A percentile compares a stretch with the other conserved stretches of the same genome.
phyloP scores from a whole-genome alignment of 176 grass and related monocot species.

The Chrysopogon serrulatus region DNA sequence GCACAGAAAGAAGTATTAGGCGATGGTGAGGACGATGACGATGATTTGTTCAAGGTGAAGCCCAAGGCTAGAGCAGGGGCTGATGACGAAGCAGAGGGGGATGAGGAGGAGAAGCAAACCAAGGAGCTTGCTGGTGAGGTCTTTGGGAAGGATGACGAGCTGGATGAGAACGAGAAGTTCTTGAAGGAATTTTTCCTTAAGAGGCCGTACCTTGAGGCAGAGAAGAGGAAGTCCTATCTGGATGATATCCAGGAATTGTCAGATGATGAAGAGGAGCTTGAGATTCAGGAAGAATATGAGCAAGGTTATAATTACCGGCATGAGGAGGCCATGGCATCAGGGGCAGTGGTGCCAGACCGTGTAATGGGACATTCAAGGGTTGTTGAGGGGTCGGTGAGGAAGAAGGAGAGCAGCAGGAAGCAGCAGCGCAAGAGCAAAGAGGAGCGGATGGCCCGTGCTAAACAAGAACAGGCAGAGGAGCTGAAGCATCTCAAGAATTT shows the following conservation, averaged over 20 bases:
- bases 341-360: conserved; percentile 41
- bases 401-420: conserved; percentile 88
- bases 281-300: conserved; percentile 67
- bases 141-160: conserved; percentile 67
- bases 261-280: conserved; percentile 62
- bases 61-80: not conserved
- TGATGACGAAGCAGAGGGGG: conserved; percentile 35
- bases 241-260: conserved; percentile 50
- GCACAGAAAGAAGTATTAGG: conserved; percentile 60
- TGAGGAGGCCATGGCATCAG: conserved; percentile 57
- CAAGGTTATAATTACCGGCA: conserved; percentile 56
- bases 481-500: conserved; percentile 92
- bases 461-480: conserved; percentile 70
- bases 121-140: conserved; percentile 50
- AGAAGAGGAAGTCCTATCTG: conserved; percentile 13
- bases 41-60: conserved; percentile 61
- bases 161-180: conserved; percentile 72
- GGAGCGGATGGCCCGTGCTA: conserved; percentile 60
- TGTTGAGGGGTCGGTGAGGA: conserved; percentile 90
- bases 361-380: conserved; percentile 78
- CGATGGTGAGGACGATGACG: conserved; percentile 24
- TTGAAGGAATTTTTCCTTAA: conserved; percentile 78
- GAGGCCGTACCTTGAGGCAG: conserved; percentile 47
- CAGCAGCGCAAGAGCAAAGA: conserved; percentile 87
- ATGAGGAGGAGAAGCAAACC: conserved; percentile 39